Base-by-base conservation (phyloP, 2,329 filamentous ascomycete species). In the Calcarisporium arbuscula region DNA sequence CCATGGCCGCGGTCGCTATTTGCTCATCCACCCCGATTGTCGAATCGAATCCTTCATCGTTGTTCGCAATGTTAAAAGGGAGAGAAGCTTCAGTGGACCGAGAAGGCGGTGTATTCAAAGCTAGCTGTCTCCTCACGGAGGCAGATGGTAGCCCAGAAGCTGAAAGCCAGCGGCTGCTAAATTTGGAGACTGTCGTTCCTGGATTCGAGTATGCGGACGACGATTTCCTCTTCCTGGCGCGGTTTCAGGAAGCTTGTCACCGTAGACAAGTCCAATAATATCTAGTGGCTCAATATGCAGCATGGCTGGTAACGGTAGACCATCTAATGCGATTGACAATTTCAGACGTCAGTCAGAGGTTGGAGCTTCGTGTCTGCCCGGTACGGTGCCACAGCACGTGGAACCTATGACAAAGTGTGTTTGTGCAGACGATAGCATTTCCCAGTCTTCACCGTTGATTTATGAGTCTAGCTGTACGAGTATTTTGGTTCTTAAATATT, bases 191-290 rank as follows among this genome's bases (percentile, higher is more conserved):
- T 0, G 78, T 82, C 2, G 66, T 82, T 7, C 79, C 80, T 1
- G 80, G 80, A 0, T 84, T 84, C 47, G 78, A 82, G 48, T 82
- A 66, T 45, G 65, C 62, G 38, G 78, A 84, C 52, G 77, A 84
- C 52, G 76, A 82, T 49, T 85, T 85, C 46, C 62, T 85, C 46
- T 65, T 61, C 5, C 52, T 51, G 11, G 62, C 71, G 30, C 60
- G 61, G 10, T 60, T 82, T 43, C 50, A 56, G 26, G 57, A 67
- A n/a, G 44, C n/a, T 83, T 19, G 53, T 84, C 2, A 65, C 67
- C 0, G 49, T 64, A 16, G 64, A 73, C 19, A 63, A 70, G 45
- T 64, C 62, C 2, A 50, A 58, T 39, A 63, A 72, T 47, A 48
- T 82, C 47, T 50, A 50, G 2, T 70, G 65, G 66, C 52, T 68